Percentiles rank a stretch among this genome's conserved stretches.
Evolutionary conservation across 805 yeast species (phyloP).

Genomic region (Metschnikowia lachancei): DNA sequence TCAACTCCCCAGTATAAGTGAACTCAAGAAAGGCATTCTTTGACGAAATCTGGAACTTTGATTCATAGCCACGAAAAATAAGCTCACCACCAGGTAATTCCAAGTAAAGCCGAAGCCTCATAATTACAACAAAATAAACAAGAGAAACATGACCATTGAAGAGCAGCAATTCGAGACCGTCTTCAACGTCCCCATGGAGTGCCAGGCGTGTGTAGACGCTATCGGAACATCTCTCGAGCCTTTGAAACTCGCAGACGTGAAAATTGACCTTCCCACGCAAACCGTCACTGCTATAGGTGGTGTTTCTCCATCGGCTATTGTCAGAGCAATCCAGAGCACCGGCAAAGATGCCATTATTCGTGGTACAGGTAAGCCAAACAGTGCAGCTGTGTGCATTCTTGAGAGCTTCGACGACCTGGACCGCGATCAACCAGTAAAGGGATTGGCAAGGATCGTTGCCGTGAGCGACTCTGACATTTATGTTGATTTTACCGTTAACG

Average conservation of each 20-base stretch:
- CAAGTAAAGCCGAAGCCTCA: no score
- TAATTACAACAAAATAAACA: neutral
- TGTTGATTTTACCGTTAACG: slow-evolving; percentile 77
- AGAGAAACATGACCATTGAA: neutral
- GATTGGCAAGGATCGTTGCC: slow-evolving; percentile 80
- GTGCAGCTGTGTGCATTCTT: slow-evolving; percentile 87
- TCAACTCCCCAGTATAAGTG: no score
- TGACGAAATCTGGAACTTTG: no score
- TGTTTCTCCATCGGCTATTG: slow-evolving; percentile 72
- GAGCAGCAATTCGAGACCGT: slow-evolving; percentile 52
- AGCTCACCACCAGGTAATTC: no score
- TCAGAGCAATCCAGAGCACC: slow-evolving; percentile 61
- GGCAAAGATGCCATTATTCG: slow-evolving; percentile 91
- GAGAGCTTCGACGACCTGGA: slow-evolving; percentile 62
- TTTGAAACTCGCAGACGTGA: slow-evolving; percentile 48
- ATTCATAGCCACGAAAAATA: no score
- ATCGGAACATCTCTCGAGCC: slow-evolving; percentile 55
- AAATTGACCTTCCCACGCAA: slow-evolving; percentile 57
- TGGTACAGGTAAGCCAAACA: slow-evolving; percentile 83
- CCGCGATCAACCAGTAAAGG: slow-evolving; percentile 63
- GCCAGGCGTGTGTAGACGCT: slow-evolving; percentile 65
- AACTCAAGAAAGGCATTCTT: no score
- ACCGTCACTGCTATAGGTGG: slow-evolving; percentile 66
- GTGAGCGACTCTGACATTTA: slow-evolving; percentile 52
- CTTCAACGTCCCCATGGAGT: slow-evolving; percentile 83